Conservation (phyloP, 2,329 filamentous ascomycete genomes). For the Xylaria sp. region DNA sequence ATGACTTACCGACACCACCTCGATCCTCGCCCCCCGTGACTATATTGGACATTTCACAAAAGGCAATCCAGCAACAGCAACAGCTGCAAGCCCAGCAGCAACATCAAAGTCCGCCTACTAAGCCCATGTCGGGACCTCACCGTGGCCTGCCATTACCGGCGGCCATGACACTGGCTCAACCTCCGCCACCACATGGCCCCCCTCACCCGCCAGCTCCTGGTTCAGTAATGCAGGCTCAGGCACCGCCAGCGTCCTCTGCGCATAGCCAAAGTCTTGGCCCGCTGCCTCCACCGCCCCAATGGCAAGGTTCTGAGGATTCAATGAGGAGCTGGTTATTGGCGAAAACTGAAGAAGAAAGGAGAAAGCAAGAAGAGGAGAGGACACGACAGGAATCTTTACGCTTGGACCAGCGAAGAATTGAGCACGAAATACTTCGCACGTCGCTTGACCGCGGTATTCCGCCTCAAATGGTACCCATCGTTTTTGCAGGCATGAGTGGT, state of each 20-base stretch:
- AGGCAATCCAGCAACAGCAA: slow-evolving; percentile 54
- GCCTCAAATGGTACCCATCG: slow-evolving; percentile 77
- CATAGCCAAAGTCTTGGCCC: slow-evolving; percentile 61
- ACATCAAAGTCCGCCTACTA: slow-evolving; percentile 60
- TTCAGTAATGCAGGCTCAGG: slow-evolving; percentile 48
- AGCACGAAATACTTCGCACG: slow-evolving; percentile 77
- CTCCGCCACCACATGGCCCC: slow-evolving; percentile 47
- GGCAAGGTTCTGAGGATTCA: slow-evolving; percentile 75
- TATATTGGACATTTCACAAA: slow-evolving; percentile 60
- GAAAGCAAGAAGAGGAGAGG: slow-evolving; percentile 79
- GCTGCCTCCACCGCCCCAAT: slow-evolving; percentile 73
- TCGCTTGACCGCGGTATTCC: slow-evolving; percentile 77
- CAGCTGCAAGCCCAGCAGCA: slow-evolving; percentile 53
- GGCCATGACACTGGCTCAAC: slow-evolving; percentile 69
- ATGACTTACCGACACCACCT: slow-evolving; percentile 71
- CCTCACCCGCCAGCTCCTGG: slow-evolving; percentile 47
- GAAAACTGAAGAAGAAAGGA: slow-evolving; percentile 78
- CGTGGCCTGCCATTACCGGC: slow-evolving; percentile 76
- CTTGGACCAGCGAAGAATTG: slow-evolving; percentile 77
- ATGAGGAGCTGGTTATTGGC: slow-evolving; percentile 78
- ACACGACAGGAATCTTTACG: slow-evolving; percentile 72
- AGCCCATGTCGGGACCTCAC: slow-evolving; percentile 76
- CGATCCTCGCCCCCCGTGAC: slow-evolving; percentile 66
- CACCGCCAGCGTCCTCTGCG: slow-evolving; percentile 49
- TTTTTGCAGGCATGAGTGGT: slow-evolving; percentile 78